Percentiles rank a stretch among this genome's conserved stretches.
These are phyloP conservation scores for Tricharina praecox DNA, from an alignment of 495 filamentous ascomycete genomes.

Conservation along the genomic window DNA sequence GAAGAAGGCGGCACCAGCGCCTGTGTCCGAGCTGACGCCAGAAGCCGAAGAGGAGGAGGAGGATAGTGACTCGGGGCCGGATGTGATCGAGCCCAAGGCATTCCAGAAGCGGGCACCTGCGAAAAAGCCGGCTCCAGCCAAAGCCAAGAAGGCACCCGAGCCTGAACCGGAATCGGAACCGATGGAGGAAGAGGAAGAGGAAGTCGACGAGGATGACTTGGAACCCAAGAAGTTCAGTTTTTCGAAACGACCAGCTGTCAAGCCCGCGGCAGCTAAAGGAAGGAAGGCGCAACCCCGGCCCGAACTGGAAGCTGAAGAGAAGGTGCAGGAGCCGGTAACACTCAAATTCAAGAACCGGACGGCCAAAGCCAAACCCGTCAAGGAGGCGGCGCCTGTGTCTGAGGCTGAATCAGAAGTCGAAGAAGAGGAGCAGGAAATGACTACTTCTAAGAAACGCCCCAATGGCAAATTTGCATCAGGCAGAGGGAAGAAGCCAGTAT, in stretches of 20 bases:
- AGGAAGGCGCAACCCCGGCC: constrained; percentile 4
- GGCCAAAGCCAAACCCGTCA: constrained; percentile 1
- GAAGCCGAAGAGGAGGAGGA: not conserved
- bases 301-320: not conserved
- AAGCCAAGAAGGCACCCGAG: constrained; percentile 7
- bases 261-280: not conserved
- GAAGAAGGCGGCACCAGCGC: constrained; percentile 1
- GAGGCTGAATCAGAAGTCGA: not conserved
- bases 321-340: too few relatives aligned
- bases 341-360: too few relatives aligned
- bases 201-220: not conserved
- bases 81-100: constrained; percentile 1
- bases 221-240: constrained; percentile 1
- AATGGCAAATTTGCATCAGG: not conserved
- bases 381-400: constrained; percentile 17
- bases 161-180: not conserved
- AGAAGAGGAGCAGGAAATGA: constrained; percentile 18
- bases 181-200: constrained; percentile 1
- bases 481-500: not conserved
- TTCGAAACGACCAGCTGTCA: not conserved
- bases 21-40: not conserved
- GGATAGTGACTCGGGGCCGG: too few relatives aligned
- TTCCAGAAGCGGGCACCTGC: not conserved
- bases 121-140: not conserved
- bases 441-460: not conserved